phyloP scores from a whole-genome alignment of 371 early-diverging fungal genomes.

The Mortierella sp. region DNA sequence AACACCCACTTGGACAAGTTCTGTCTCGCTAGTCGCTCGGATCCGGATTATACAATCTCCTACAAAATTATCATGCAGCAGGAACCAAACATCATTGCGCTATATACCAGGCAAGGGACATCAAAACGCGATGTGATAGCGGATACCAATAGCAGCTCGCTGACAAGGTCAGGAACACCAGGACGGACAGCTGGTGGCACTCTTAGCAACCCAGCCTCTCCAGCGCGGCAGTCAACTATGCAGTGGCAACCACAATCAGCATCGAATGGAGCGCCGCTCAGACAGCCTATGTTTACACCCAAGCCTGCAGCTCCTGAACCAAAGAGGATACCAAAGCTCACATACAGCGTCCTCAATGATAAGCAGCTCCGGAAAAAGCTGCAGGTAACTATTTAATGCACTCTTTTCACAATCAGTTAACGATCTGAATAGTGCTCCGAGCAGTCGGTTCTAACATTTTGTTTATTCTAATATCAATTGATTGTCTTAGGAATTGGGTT shows the following conservation, averaged over 20 bases:
- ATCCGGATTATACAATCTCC: constrained; percentile 33
- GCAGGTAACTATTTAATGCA: constrained; percentile 31
- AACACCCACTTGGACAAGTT: constrained; percentile 58
- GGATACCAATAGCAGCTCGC: background rate
- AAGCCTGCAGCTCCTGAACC: constrained; percentile 21
- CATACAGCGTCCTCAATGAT: constrained; percentile 62
- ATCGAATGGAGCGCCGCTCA: constrained; percentile 11
- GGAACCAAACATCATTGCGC: constrained; percentile 9
- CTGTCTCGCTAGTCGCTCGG: constrained; percentile 49
- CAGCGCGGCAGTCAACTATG: constrained; percentile 1
- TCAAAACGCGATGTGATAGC: constrained; percentile 9
- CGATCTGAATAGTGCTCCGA: background rate
- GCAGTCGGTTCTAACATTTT: background rate
- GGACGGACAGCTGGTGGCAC: background rate
- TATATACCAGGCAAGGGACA: constrained; percentile 38
- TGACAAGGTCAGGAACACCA: constrained; percentile 18
- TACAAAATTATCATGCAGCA: constrained; percentile 13
- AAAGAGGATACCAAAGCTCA: constrained; percentile 60
- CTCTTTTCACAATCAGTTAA: background rate
- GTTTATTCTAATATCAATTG: background rate
- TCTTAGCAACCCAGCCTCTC: background rate
- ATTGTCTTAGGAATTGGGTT: constrained; percentile 62
- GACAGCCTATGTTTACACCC: background rate
- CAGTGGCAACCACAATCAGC: constrained; percentile 6
- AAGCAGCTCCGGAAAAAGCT: constrained; percentile 59